Conservation (phyloP, 768 basidiomycete genomes). For the Boletellus emodensis region DNA sequence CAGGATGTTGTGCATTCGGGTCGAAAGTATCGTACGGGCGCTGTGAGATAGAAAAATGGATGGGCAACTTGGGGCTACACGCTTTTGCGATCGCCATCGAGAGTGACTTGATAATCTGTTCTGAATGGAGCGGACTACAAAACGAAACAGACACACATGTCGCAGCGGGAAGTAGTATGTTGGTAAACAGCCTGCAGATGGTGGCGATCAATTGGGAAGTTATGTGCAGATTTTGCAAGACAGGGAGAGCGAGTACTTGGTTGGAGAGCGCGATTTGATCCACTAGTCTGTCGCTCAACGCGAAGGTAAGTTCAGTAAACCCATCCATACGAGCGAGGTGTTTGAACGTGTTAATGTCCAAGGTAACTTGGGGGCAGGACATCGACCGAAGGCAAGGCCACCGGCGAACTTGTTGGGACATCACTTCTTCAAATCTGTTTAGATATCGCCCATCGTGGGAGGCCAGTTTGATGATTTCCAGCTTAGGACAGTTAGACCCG, state of each 20-base stretch:
- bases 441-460: neutral
- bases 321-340: neutral
- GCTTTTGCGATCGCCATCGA: too few species aligned
- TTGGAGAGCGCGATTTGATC: neutral
- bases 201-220: too few species aligned
- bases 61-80: too few species aligned
- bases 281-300: neutral
- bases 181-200: neutral
- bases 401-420: neutral
- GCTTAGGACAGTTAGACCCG: neutral
- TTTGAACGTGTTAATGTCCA: neutral
- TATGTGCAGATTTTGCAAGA: neutral
- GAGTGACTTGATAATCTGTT: too few species aligned
- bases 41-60: too few species aligned
- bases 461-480: neutral
- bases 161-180: neutral
- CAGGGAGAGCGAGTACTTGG: neutral
- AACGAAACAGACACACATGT: neutral
- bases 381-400: neutral
- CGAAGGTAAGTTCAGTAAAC: neutral
- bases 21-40: too few species aligned
- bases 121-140: too few species aligned
- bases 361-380: neutral
- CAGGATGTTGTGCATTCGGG: too few species aligned
- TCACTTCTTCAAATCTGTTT: neutral